These are phyloP conservation scores for Kodamaea sp. DNA, from an alignment of 1,139 yeast species.

Conservation along the genomic window DNA sequence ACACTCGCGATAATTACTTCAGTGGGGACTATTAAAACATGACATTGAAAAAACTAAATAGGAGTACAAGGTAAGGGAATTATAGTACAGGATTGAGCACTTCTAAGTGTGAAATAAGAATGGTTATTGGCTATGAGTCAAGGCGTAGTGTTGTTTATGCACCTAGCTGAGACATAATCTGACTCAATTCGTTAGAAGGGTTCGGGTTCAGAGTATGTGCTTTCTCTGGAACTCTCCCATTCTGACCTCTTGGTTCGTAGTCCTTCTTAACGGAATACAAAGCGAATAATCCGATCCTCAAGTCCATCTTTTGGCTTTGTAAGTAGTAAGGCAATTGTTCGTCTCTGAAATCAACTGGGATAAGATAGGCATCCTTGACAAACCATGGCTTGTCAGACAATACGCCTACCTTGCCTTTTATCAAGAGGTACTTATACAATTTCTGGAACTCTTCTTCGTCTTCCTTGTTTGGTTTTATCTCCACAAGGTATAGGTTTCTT, in stretches of 20 bases:
- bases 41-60: too few relatives aligned
- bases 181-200: conserved; percentile 12
- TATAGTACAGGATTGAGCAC: too few relatives aligned
- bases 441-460: conserved; percentile 39
- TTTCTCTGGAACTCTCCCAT: not conserved
- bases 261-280: conserved; percentile 51
- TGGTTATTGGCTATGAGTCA: too few relatives aligned
- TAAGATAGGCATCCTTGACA: conserved; percentile 67
- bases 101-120: too few relatives aligned
- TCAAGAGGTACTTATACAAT: conserved; percentile 53
- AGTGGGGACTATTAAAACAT: too few relatives aligned
- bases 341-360: conserved; percentile 43
- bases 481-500: conserved; percentile 54
- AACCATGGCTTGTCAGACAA: conserved; percentile 48
- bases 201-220: not conserved
- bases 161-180: conserved; percentile 16
- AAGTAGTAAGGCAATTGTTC: conserved; percentile 31
- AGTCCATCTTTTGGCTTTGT: conserved; percentile 16
- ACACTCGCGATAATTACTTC: too few relatives aligned
- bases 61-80: too few relatives aligned
- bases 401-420: conserved; percentile 61
- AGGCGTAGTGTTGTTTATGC: too few relatives aligned
- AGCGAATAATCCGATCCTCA: conserved; percentile 41
- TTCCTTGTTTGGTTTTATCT: conserved; percentile 29
- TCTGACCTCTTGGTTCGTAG: conserved; percentile 15